Conservation (phyloP, 805 yeast genomes). For the Candida insectalens region DNA sequence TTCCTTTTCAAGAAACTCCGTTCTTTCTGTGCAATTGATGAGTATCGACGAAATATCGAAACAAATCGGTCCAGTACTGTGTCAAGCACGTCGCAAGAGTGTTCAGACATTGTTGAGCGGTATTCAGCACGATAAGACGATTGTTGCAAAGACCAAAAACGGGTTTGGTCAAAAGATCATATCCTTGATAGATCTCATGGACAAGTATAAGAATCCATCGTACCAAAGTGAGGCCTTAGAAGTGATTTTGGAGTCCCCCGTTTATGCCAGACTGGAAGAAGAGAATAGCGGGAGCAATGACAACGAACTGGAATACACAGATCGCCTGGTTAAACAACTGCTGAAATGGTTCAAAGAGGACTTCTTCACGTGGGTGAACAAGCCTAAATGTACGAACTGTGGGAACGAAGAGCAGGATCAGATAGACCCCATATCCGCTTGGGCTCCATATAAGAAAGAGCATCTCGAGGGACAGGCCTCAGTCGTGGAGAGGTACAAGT, state of each 20-base stretch:
- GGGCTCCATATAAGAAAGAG: constrained; percentile 29
- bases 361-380: constrained; percentile 79
- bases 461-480: constrained; percentile 39
- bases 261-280: constrained; percentile 38
- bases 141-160: background rate
- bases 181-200: background rate
- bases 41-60: too few relatives aligned
- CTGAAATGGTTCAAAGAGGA: constrained; percentile 65
- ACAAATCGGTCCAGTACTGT: too few relatives aligned
- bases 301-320: constrained; percentile 35
- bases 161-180: constrained; percentile 1
- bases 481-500: constrained; percentile 54
- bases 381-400: constrained; percentile 52
- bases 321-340: constrained; percentile 46
- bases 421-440: constrained; percentile 36
- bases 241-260: constrained; percentile 51
- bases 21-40: too few relatives aligned
- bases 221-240: constrained; percentile 52
- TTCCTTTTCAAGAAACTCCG: too few relatives aligned
- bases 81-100: constrained; percentile 1
- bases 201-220: constrained; percentile 4
- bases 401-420: constrained; percentile 29
- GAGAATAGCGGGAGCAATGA: constrained; percentile 12
- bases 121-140: background rate
- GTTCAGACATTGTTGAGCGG: background rate